These are phyloP conservation scores for Camelina laxa DNA, from an alignment of 345 rosid genomes.

Conservation along the genomic window DNA sequence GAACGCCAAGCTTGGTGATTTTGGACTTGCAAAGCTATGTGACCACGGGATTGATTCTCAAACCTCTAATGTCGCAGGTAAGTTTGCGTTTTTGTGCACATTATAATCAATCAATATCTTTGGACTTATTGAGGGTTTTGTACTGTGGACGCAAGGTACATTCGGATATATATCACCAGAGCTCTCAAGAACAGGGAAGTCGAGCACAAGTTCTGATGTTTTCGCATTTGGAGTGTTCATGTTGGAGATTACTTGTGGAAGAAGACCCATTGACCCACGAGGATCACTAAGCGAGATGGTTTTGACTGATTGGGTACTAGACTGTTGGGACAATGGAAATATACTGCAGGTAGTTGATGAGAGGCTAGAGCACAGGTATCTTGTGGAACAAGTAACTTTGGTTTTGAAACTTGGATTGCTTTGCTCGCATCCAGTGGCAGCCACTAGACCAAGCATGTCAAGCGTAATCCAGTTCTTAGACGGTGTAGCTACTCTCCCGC, in stretches of 20 bases:
- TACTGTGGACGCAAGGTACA: slow-evolving; percentile 56
- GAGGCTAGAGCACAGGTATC: slow-evolving; percentile 33
- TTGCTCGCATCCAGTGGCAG: slow-evolving; percentile 44
- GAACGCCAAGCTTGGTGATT: slow-evolving; percentile 74
- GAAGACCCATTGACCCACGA: slow-evolving; percentile 53
- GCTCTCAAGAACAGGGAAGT: slow-evolving; percentile 67
- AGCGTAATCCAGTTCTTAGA: slow-evolving; percentile 36
- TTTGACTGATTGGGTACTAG: slow-evolving; percentile 38
- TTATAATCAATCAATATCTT: not conserved
- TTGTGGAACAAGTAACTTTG: slow-evolving; percentile 32
- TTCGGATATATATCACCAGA: slow-evolving; percentile 84
- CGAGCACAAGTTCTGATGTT: slow-evolving; percentile 71
- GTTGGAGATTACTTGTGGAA: slow-evolving; percentile 67
- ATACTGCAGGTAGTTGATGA: slow-evolving; percentile 29
- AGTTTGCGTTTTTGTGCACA: not conserved
- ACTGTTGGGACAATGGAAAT: slow-evolving; percentile 36
- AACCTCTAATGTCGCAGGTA: slow-evolving; percentile 54
- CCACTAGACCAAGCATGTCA: slow-evolving; percentile 50
- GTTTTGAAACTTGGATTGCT: slow-evolving; percentile 43
- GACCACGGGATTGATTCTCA: slow-evolving; percentile 65
- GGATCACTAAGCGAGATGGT: slow-evolving; percentile 11
- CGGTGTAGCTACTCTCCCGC: slow-evolving; percentile 39
- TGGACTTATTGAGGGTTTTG: slow-evolving; percentile 7
- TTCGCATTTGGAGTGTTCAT: slow-evolving; percentile 69
- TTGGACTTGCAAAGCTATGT: slow-evolving; percentile 78